These are phyloP conservation scores for Xylaria sp. DNA, from an alignment of 2,329 filamentous ascomycete genomes.

Conservation along the genomic window DNA sequence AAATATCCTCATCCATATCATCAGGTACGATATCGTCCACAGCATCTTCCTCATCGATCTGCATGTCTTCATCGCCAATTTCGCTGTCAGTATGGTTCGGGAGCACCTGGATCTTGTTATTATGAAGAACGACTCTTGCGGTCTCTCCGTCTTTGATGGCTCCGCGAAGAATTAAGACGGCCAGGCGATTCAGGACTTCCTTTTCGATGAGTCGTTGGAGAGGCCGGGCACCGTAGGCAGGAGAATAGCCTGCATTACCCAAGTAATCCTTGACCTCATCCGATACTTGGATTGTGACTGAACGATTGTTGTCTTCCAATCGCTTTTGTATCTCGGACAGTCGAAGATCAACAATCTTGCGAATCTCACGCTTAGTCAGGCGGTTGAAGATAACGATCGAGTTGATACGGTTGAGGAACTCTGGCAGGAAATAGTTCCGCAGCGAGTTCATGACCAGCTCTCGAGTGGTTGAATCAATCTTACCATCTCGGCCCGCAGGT, in stretches of 20 bases:
- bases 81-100: conserved; percentile 80
- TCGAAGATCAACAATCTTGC: conserved; percentile 93
- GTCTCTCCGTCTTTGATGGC: conserved; percentile 86
- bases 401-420: conserved; percentile 98
- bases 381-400: conserved; percentile 99
- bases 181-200: conserved; percentile 93
- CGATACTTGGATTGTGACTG: conserved; percentile 84
- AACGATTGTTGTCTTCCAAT: conserved; percentile 84
- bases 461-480: conserved; percentile 84
- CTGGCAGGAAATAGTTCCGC: conserved; percentile 95
- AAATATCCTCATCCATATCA: conserved; percentile 70
- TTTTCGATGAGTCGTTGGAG: conserved; percentile 92
- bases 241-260: conserved; percentile 90
- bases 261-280: conserved; percentile 93
- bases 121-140: conserved; percentile 81
- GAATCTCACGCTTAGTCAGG: conserved; percentile 87
- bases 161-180: conserved; percentile 89
- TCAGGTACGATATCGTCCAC: conserved; percentile 74
- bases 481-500: conserved; percentile 80
- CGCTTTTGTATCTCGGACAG: conserved; percentile 91
- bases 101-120: conserved; percentile 82
- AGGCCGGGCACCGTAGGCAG: conserved; percentile 92
- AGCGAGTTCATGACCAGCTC: conserved; percentile 92
- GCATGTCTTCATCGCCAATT: conserved; percentile 72
- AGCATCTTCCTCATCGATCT: conserved; percentile 78